Evolutionary conservation across 1,284 basidiomycete genomes (phyloP), one percentile per base, ranked within the genome.

Genomic region (Trichosporon coremiiforme): DNA sequence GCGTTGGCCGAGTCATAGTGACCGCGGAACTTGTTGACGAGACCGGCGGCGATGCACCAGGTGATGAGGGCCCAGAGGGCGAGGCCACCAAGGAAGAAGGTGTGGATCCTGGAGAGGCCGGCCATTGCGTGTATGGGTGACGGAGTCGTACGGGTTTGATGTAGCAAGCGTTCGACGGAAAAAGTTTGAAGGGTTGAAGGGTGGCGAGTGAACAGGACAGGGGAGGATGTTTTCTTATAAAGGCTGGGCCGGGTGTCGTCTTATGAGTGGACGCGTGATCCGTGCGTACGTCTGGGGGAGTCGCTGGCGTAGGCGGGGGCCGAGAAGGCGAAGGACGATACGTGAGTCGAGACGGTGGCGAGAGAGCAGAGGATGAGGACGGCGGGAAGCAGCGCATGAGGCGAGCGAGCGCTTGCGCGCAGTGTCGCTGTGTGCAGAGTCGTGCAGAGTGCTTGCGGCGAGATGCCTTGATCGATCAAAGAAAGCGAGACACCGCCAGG

Each of bases 41-140:
- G 31, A n/a, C 57, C 57, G 57, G 57, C 57, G 57, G 57, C 57
- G 31, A 60, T 60, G 31, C 57, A 60, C 57, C 57, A 60, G 57
- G 57, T 60, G 31, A 60, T 60, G 57, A 60, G 57, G 7, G 57
- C 31, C 57, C 57, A 60, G 31, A 60, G 31, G 15, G 57, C 57
- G 57, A 60, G 57, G 57, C 57, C 57, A 15, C 29, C 29, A 15
- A 60, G 31, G 57, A n/a, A 13, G 15, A 60, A 60, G 5, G 57
- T 60, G 31, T 60, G 57, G 29, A 60, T 8, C 17, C 29, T 60
- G 29, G 57, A 31, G 57, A 60, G 57, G 9, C 57, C 57, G 57
- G 29, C 13, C 57, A 60, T 60, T 33, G 57, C 57, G 57, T 33
- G 31, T 12, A 9, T 22, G n/a, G 31, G 4, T 20, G 57, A 4